Evolutionary conservation across 2,329 filamentous ascomycete genomes (phyloP).

Genomic region (Pyrenophora teres): DNA sequence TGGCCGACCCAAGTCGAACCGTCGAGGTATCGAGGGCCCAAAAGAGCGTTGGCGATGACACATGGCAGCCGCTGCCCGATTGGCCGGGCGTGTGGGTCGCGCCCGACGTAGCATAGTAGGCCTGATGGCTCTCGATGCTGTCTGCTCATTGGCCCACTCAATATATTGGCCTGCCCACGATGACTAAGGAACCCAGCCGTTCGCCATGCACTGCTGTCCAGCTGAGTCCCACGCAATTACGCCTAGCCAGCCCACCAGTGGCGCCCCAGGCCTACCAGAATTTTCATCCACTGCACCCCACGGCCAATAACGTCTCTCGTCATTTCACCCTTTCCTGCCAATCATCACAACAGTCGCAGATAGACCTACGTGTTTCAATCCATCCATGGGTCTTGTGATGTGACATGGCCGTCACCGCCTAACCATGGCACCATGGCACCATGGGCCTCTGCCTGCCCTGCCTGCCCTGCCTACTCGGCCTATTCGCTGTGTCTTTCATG

Average conservation of each 20-base stretch:
- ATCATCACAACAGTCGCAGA: slow-evolving; percentile 30
- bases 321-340: slow-evolving; percentile 36
- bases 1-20: too few relatives aligned
- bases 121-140: slow-evolving; percentile 16
- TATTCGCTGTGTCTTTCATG: slow-evolving; percentile 16
- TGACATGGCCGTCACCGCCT: slow-evolving; percentile 32
- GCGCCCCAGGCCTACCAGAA: slow-evolving; percentile 33
- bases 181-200: slow-evolving; percentile 34
- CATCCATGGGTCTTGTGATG: slow-evolving; percentile 30
- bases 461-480: not conserved
- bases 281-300: slow-evolving; percentile 37
- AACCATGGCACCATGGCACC: slow-evolving; percentile 8
- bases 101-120: slow-evolving; percentile 12
- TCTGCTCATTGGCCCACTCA: slow-evolving; percentile 29
- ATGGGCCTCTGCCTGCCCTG: slow-evolving; percentile 9
- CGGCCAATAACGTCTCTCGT: slow-evolving; percentile 41
- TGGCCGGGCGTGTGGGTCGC: slow-evolving; percentile 16
- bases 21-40: slow-evolving; percentile 29
- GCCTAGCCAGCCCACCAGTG: slow-evolving; percentile 25
- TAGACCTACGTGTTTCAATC: slow-evolving; percentile 21
- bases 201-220: slow-evolving; percentile 7
- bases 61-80: slow-evolving; percentile 34
- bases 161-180: slow-evolving; percentile 32
- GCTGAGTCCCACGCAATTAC: slow-evolving; percentile 10
- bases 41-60: slow-evolving; percentile 39